phyloP scores from a whole-genome alignment of 305 asterid genomes.

The Withania somnifera region DNA sequence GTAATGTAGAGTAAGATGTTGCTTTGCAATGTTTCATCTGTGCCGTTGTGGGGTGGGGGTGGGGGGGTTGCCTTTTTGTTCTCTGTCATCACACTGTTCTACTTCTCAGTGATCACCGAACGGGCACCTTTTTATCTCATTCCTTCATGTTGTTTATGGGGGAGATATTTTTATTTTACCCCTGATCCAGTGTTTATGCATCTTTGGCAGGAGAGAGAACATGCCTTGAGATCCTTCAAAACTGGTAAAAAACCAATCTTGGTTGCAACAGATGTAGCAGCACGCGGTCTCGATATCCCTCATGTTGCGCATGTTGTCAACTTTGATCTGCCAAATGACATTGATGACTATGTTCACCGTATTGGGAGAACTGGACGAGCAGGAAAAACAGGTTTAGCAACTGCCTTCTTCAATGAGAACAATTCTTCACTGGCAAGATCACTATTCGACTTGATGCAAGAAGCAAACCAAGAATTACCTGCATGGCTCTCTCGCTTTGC shows the following conservation, averaged over 20 bases:
- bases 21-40: background rate
- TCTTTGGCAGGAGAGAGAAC: conserved; percentile 64
- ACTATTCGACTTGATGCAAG: conserved; percentile 80
- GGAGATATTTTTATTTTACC: background rate
- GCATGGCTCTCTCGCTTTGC: conserved; percentile 86
- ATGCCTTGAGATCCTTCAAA: conserved; percentile 78
- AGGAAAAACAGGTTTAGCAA: conserved; percentile 79
- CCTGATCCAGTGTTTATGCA: background rate
- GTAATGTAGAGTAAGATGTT: background rate
- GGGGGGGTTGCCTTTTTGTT: background rate
- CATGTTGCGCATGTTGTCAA: conserved; percentile 91
- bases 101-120: background rate
- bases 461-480: conserved; percentile 86
- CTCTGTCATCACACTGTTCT: background rate
- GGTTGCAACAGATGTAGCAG: conserved; percentile 92
- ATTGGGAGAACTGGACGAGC: conserved; percentile 95
- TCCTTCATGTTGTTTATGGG: background rate
- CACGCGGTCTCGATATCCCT: conserved; percentile 92
- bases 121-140: background rate
- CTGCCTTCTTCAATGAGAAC: conserved; percentile 83
- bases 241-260: conserved; percentile 75
- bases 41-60: too few species aligned
- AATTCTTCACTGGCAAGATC: conserved; percentile 67
- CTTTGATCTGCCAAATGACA: conserved; percentile 86
- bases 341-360: conserved; percentile 87